Conservation (phyloP, 176 grass and related monocot genomes). For the Rhynchospora breviuscula region DNA sequence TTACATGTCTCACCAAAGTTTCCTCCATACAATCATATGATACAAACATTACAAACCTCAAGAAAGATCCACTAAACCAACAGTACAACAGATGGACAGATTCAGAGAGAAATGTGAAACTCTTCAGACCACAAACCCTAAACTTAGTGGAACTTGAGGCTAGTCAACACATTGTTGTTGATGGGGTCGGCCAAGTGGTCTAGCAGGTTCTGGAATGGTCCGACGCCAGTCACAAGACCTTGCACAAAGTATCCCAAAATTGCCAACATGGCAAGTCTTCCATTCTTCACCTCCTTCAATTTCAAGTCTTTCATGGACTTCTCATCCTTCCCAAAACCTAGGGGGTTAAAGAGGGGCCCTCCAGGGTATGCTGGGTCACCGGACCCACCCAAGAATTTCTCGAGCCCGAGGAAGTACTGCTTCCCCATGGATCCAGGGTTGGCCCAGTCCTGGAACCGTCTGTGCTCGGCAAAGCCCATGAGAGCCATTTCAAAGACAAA, state of each 20-base stretch:
- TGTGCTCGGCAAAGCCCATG: slow-evolving; percentile 96
- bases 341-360: slow-evolving; percentile 79
- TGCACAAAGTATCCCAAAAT: slow-evolving; percentile 64
- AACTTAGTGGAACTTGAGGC: slow-evolving; percentile 93
- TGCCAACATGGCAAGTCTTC: slow-evolving; percentile 77
- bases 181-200: slow-evolving; percentile 84
- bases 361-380: slow-evolving; percentile 75
- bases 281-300: slow-evolving; percentile 86
- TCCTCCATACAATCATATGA: slow-evolving; percentile 17
- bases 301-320: slow-evolving; percentile 73
- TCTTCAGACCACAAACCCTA: neutral
- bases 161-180: slow-evolving; percentile 94
- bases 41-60: slow-evolving; percentile 15
- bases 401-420: slow-evolving; percentile 86
- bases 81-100: neutral
- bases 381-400: slow-evolving; percentile 69
- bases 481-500: slow-evolving; percentile 90
- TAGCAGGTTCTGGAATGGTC: slow-evolving; percentile 77
- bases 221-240: slow-evolving; percentile 63
- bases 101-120: neutral
- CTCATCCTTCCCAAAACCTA: slow-evolving; percentile 75
- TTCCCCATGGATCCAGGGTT: slow-evolving; percentile 82
- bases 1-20: slow-evolving; percentile 6
- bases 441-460: slow-evolving; percentile 89
- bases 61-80: neutral